Conservation (phyloP, 495 filamentous ascomycete genomes). For the Penicillium malachiteum region DNA sequence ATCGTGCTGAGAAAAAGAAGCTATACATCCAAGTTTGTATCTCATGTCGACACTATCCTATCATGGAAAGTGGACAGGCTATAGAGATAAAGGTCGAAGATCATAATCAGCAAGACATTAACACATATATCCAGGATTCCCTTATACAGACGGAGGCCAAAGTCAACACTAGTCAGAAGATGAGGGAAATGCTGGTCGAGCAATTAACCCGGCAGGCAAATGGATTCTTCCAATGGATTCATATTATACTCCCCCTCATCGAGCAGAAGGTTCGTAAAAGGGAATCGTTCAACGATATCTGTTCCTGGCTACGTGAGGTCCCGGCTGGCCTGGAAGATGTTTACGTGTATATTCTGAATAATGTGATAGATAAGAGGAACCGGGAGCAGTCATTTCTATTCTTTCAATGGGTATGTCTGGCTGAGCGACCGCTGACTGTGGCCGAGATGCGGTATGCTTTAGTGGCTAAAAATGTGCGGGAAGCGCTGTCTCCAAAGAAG, state of each 20-base stretch:
- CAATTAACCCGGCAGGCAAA: constrained; percentile 5
- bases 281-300: constrained; percentile 6
- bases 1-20: constrained; percentile 1
- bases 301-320: constrained; percentile 8
- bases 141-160: background rate
- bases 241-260: constrained; percentile 9
- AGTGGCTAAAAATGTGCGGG: background rate
- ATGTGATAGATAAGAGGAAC: constrained; percentile 6
- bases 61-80: background rate
- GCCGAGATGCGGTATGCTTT: constrained; percentile 14
- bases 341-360: constrained; percentile 12
- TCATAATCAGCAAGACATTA: background rate
- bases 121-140: constrained; percentile 8
- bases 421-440: constrained; percentile 13
- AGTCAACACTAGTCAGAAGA: background rate
- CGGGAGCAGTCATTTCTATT: constrained; percentile 4
- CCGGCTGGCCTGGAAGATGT: constrained; percentile 5
- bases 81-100: constrained; percentile 1
- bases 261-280: background rate
- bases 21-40: constrained; percentile 10
- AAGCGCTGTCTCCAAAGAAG: background rate
- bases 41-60: constrained; percentile 20
- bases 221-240: constrained; percentile 7
- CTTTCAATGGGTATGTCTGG: constrained; percentile 17
- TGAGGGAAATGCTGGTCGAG: background rate